Conservation (phyloP, 495 filamentous ascomycete species). For the Xylaria venustula region DNA sequence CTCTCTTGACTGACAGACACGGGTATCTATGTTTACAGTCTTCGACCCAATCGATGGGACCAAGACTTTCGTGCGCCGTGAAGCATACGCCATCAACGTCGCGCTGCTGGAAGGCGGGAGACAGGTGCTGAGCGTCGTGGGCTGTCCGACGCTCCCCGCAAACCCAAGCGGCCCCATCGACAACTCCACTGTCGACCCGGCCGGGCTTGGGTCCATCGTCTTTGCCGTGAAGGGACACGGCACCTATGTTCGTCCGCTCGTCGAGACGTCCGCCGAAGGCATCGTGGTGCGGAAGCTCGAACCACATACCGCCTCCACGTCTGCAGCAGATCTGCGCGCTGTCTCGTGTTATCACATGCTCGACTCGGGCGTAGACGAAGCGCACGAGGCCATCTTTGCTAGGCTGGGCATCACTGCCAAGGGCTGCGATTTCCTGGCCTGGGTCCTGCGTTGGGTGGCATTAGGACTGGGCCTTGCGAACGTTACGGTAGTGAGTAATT, state of each 20-base stretch:
- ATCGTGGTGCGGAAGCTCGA: conserved; percentile 18
- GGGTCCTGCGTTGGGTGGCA: conserved; percentile 63
- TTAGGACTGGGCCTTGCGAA: conserved; percentile 61
- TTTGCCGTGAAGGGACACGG: conserved; percentile 58
- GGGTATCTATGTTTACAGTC: too few species aligned
- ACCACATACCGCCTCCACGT: conserved; percentile 23
- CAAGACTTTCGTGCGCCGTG: conserved; percentile 58
- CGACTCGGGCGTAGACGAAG: conserved; percentile 41
- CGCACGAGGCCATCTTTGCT: conserved; percentile 47
- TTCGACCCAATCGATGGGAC: conserved; percentile 75
- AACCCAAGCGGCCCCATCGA: conserved; percentile 30
- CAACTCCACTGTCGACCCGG: conserved; percentile 48
- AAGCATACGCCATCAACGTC: conserved; percentile 59
- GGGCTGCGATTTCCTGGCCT: conserved; percentile 57
- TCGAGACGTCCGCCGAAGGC: conserved; percentile 12
- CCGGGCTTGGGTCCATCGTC: conserved; percentile 54
- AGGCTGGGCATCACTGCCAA: conserved; percentile 48
- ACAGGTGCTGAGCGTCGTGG: conserved; percentile 47
- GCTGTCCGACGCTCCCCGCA: conserved; percentile 56
- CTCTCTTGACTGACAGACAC: too few species aligned
- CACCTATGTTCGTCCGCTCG: conserved; percentile 50
- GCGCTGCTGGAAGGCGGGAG: conserved; percentile 37
- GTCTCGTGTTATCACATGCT: conserved; percentile 41
- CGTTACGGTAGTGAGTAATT: too few species aligned
- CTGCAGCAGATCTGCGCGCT: conserved; percentile 30